phyloP scores from a whole-genome alignment of 768 basidiomycete species.

The Ephemerocybe angulata region DNA sequence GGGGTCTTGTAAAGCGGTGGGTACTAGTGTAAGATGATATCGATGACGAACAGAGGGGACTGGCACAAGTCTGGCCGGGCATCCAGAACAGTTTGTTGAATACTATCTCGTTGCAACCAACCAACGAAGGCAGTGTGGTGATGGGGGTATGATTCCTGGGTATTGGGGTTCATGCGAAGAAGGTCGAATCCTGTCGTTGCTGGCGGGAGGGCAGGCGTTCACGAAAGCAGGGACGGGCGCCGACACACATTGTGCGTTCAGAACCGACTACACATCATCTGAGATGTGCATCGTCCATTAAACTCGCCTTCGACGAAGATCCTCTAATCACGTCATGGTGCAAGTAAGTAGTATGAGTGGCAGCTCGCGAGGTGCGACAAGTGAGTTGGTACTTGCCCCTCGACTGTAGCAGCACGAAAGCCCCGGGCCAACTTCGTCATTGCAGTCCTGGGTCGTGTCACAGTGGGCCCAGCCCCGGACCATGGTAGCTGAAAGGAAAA shows the following conservation, averaged over 20 bases:
- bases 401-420: not conserved
- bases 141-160: too few relatives aligned
- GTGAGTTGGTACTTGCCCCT: not conserved
- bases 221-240: not conserved
- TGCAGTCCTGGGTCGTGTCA: not conserved
- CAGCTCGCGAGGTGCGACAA: too few relatives aligned
- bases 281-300: not conserved
- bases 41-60: too few relatives aligned
- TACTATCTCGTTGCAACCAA: too few relatives aligned
- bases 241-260: too few relatives aligned
- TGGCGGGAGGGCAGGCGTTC: not conserved
- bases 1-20: too few relatives aligned
- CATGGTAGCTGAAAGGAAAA: too few relatives aligned
- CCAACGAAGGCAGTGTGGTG: too few relatives aligned
- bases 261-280: not conserved
- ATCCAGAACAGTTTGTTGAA: too few relatives aligned
- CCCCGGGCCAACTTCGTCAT: not conserved
- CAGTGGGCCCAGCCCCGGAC: too few relatives aligned
- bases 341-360: not conserved
- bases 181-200: not conserved
- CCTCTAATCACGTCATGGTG: not conserved
- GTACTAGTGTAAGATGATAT: too few relatives aligned
- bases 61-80: too few relatives aligned
- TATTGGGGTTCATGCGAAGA: not conserved
- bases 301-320: not conserved